These are phyloP conservation scores for Poa annua DNA, from an alignment of 176 grass and related monocot genomes.

Conservation along the genomic window DNA sequence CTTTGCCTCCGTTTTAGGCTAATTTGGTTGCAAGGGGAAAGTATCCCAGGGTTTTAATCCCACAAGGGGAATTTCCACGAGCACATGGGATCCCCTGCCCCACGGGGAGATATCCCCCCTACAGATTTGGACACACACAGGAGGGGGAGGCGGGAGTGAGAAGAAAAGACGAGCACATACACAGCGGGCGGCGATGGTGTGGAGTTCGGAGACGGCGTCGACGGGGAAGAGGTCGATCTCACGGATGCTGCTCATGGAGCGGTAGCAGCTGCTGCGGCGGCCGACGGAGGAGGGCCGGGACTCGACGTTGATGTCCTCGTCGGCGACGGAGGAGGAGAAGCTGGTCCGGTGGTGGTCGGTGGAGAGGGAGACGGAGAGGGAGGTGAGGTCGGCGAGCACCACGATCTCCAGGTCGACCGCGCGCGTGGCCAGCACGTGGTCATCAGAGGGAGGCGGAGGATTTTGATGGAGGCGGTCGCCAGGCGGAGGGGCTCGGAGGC, in stretches of 20 bases:
- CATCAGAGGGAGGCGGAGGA: background rate
- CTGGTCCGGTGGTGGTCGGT: conserved; percentile 43
- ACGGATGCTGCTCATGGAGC: conserved; percentile 67
- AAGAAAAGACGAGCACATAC: too few species aligned
- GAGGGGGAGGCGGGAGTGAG: too few species aligned
- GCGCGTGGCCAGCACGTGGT: conserved; percentile 41
- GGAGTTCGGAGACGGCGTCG: conserved; percentile 73
- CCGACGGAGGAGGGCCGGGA: conserved; percentile 36
- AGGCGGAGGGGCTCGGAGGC: background rate
- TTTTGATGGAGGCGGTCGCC: too few species aligned
- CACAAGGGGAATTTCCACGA: too few species aligned
- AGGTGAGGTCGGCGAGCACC: conserved; percentile 54
- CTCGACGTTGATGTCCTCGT: conserved; percentile 2
- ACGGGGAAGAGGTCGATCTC: conserved; percentile 87
- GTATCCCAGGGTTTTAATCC: too few species aligned
- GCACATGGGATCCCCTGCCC: too few species aligned
- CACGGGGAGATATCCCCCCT: too few species aligned
- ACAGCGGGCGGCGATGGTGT: too few species aligned
- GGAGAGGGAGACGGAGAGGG: conserved; percentile 48
- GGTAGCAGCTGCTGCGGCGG: conserved; percentile 72
- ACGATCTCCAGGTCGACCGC: conserved; percentile 65
- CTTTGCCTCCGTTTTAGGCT: too few species aligned
- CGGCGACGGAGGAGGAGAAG: conserved; percentile 7
- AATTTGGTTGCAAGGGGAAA: too few species aligned
- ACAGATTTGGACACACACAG: too few species aligned